Conservation (phyloP, 108 stramenopile species). For the Cyclotella sp. region DNA sequence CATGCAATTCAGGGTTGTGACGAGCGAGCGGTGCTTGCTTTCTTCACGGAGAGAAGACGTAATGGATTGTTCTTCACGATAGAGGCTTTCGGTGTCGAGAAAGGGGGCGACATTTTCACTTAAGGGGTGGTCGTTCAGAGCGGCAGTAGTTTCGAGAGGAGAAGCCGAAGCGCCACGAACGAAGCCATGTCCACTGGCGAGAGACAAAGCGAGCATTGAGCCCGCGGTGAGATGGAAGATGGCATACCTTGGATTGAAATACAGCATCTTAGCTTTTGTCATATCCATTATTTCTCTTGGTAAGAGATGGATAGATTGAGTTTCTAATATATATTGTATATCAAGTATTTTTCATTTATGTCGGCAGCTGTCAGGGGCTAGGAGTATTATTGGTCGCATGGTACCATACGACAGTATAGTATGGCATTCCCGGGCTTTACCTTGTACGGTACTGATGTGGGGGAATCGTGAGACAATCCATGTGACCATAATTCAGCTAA, state of each 20-base stretch:
- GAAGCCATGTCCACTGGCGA: background rate
- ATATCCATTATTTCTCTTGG: no score
- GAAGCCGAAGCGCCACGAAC: background rate
- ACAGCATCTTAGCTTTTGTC: no score
- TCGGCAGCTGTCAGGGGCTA: no score
- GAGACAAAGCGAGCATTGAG: background rate
- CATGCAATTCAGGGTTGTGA: background rate
- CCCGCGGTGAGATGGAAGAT: slow-evolving; percentile 1
- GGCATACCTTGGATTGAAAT: background rate
- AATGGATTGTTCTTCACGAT: background rate
- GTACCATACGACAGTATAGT: no score
- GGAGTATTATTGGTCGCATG: no score
- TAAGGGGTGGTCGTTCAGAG: background rate
- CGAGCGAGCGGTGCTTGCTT: background rate
- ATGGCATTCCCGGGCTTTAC: no score
- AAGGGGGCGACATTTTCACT: background rate
- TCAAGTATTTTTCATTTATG: no score
- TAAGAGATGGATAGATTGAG: no score
- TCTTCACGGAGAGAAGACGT: background rate
- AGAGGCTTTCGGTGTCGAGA: background rate
- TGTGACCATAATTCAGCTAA: no score
- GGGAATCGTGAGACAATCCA: no score
- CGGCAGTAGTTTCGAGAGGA: background rate
- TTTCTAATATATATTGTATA: no score
- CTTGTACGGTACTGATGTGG: no score